Evolutionary conservation across 148 eudicot genomes (phyloP).

Genomic region (Heliosperma pusillum): DNA sequence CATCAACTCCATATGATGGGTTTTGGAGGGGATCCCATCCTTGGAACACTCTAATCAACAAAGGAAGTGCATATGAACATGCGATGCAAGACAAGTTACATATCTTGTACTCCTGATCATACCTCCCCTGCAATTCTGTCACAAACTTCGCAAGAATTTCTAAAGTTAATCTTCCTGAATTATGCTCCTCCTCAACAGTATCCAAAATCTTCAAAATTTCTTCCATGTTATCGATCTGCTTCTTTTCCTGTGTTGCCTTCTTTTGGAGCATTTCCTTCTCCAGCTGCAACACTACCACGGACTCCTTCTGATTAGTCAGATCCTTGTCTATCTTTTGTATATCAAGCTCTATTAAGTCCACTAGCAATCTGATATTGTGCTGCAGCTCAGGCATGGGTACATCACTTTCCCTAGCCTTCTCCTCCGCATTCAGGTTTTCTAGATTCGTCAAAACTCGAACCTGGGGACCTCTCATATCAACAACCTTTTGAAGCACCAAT

Average conservation of each 20-base stretch:
- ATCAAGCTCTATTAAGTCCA: slow-evolving; percentile 66
- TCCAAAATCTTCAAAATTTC: slow-evolving; percentile 50
- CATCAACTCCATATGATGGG: slow-evolving; percentile 61
- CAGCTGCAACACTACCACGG: slow-evolving; percentile 56
- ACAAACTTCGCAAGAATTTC: slow-evolving; percentile 60
- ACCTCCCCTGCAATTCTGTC: slow-evolving; percentile 48
- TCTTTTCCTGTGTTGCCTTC: slow-evolving; percentile 51
- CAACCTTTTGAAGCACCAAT: slow-evolving; percentile 58
- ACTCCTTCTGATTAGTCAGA: slow-evolving; percentile 78
- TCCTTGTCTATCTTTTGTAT: slow-evolving; percentile 69
- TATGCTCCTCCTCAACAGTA: slow-evolving; percentile 39
- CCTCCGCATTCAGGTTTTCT: slow-evolving; percentile 84
- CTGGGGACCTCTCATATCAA: slow-evolving; percentile 95
- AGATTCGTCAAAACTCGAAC: slow-evolving; percentile 74
- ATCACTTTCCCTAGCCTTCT: slow-evolving; percentile 59
- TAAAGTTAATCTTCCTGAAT: slow-evolving; percentile 53
- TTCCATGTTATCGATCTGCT: slow-evolving; percentile 61
- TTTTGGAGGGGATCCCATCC: slow-evolving; percentile 88
- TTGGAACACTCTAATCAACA: slow-evolving; percentile 75
- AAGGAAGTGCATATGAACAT: slow-evolving; percentile 70
- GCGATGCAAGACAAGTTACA: slow-evolving; percentile 71
- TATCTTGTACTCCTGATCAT: slow-evolving; percentile 63
- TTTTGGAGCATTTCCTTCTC: slow-evolving; percentile 72
- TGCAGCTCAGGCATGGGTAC: slow-evolving; percentile 92
- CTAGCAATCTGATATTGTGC: slow-evolving; percentile 64